phyloP scores from a whole-genome alignment of 192 early-diverging fungal species.

The Backusella tarrabulga region DNA sequence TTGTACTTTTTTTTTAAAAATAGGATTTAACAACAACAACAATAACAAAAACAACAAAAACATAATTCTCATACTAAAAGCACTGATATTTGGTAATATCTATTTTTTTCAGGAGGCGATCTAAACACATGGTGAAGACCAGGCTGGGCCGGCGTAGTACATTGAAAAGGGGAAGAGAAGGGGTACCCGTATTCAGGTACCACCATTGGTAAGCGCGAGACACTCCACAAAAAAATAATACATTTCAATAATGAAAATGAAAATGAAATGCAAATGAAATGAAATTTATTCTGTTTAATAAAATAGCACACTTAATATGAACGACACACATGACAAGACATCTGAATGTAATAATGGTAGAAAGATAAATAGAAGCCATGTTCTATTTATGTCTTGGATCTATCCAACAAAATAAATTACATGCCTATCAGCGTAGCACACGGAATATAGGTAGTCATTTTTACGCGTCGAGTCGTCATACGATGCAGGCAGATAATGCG shows the following conservation, averaged over 20 bases:
- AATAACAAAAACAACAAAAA: background rate
- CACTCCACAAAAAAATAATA: background rate
- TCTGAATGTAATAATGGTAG: background rate
- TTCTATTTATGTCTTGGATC: conserved; percentile 2
- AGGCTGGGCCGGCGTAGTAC: background rate
- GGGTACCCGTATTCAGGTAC: background rate
- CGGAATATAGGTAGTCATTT: background rate
- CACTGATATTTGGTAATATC: background rate
- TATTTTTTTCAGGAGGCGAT: background rate
- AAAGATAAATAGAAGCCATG: background rate
- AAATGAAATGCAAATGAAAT: background rate
- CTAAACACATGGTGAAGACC: background rate
- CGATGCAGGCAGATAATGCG: background rate
- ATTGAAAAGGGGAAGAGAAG: background rate
- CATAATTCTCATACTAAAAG: background rate
- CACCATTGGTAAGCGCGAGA: background rate
- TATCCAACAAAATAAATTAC: background rate
- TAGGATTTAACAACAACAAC: background rate
- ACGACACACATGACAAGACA: background rate
- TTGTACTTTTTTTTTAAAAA: background rate
- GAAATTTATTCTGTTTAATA: background rate
- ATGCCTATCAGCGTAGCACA: background rate
- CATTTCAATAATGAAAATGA: background rate
- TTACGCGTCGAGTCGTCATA: background rate
- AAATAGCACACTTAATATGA: background rate